These are phyloP conservation scores for Zygoascus flipseniorum DNA, from an alignment of 805 yeast genomes.

Conservation along the genomic window DNA sequence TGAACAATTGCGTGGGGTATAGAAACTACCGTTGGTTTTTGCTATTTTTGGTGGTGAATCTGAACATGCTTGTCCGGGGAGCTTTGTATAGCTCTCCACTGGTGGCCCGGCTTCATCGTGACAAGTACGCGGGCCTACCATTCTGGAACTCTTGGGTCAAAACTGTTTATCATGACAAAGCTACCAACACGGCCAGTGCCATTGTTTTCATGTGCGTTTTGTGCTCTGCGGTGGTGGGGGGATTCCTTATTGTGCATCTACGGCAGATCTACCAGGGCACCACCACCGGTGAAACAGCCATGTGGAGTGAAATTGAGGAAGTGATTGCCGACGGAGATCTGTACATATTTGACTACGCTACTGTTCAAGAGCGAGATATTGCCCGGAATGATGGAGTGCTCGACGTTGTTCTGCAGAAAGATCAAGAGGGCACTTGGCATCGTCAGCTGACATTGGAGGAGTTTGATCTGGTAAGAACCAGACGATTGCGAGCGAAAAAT, in stretches of 20 bases:
- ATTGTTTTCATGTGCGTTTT: conserved; percentile 38
- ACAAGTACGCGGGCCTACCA: background rate
- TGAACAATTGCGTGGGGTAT: conserved; percentile 53
- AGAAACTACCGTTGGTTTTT: conserved; percentile 57
- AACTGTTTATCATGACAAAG: conserved; percentile 6
- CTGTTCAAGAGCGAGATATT: conserved; percentile 8
- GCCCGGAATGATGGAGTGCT: conserved; percentile 10
- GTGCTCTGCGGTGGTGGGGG: conserved; percentile 36
- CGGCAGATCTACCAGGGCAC: conserved; percentile 52
- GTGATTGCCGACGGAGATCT: conserved; percentile 37
- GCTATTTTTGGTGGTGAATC: conserved; percentile 44
- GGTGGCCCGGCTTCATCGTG: background rate
- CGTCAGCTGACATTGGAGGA: conserved; percentile 25
- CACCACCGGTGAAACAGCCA: conserved; percentile 65
- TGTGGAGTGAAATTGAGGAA: conserved; percentile 60
- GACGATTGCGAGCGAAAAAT: conserved; percentile 14
- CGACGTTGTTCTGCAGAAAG: conserved; percentile 22
- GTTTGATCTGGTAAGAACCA: conserved; percentile 16
- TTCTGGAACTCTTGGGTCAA: conserved; percentile 4
- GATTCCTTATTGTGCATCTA: conserved; percentile 40
- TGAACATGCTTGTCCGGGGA: conserved; percentile 38
- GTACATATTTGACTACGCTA: conserved; percentile 21
- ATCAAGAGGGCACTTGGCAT: conserved; percentile 18
- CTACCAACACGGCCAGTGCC: conserved; percentile 27
- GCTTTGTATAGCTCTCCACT: conserved; percentile 20